Conservation (phyloP, 371 early-diverging fungal species). For the Syncephalastrum sp. region DNA sequence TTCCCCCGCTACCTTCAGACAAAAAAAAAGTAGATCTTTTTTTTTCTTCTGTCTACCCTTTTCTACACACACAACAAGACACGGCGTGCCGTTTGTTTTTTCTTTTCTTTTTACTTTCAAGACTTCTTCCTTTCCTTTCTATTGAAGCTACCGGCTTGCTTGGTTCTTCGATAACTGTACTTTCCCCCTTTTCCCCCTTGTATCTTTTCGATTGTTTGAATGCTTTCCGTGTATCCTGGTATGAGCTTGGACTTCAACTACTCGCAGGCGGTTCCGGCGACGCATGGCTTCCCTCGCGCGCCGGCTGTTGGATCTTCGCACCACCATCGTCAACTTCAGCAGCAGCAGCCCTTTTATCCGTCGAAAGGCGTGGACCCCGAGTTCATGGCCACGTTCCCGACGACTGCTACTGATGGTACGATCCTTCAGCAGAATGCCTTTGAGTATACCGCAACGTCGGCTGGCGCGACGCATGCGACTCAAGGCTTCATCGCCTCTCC, state of each 20-base stretch:
- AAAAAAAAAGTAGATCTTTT: slow-evolving; percentile 1
- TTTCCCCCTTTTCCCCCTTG: slow-evolving; percentile 3
- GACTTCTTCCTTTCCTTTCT: slow-evolving; percentile 6
- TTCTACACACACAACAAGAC: background rate
- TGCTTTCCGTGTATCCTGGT: slow-evolving; percentile 24
- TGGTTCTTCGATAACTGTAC: slow-evolving; percentile 10
- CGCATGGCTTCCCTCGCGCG: slow-evolving; percentile 12
- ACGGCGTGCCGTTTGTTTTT: slow-evolving; percentile 21
- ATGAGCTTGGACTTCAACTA: slow-evolving; percentile 25
- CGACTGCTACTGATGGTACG: slow-evolving; percentile 6
- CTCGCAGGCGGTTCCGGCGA: slow-evolving; percentile 14
- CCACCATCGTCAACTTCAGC: slow-evolving; percentile 6
- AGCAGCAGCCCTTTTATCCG: slow-evolving; percentile 3
- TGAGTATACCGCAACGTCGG: slow-evolving; percentile 14
- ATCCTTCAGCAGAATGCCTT: slow-evolving; percentile 5
- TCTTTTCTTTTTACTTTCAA: slow-evolving; percentile 3
- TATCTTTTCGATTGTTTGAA: slow-evolving; percentile 13
- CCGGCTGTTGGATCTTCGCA: slow-evolving; percentile 4
- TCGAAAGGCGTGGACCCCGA: background rate
- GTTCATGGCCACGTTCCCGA: slow-evolving; percentile 3
- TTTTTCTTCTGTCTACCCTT: slow-evolving; percentile 2
- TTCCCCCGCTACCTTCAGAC: slow-evolving; percentile 5
- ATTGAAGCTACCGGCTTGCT: slow-evolving; percentile 16
- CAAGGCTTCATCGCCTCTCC: slow-evolving; percentile 8
- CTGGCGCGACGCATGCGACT: slow-evolving; percentile 20